Evolutionary conservation across 2,329 filamentous ascomycete species (phyloP), one percentile per base, ranked within the genome.

Genomic region (Colletotrichum eremochloae): DNA sequence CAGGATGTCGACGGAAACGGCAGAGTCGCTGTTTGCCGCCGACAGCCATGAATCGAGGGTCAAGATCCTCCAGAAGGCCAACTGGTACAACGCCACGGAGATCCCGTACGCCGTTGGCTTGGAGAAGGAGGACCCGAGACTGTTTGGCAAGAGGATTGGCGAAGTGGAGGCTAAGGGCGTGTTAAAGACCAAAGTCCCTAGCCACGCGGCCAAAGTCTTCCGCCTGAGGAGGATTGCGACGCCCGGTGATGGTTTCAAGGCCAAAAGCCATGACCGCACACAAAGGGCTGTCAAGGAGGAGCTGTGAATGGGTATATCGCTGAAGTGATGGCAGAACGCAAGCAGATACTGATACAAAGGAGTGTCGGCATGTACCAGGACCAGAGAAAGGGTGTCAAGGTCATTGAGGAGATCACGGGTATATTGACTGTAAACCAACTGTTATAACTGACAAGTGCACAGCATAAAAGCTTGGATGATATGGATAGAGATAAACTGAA

Each of bases 31-130:
- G 5, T 31, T 75, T 15, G 31, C 62, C 5, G 75, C 75, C 15
- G 63, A 50, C 11, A 56, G 57, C 29, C 44, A 72, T n/a, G 69
- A 57, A 1, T 61, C 44, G 12, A 58, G 69, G 15, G 15, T 48
- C 48, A 40, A 31, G 31, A 68, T 76, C 46, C 50, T 74, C 44
- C 61, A 44, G 38, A 55, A 67, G 8, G 73, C 61, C 0, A 56
- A 74, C 29, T 76, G 75, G 75, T 75, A 75, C 38, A 76, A 76
- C 40, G 68, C 74, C 42, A 76, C 75, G 3, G 70, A 75, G 62
- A 67, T 69, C 2, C 68, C 74, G 8, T 76, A 75, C 31, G 71
- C 65, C 42, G 67, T 67, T 11, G 75, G 73, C 14, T 68, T 76
- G n/a, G 73, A 66, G 36, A 74, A 67, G 56, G 71, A 66, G 29